These are phyloP conservation scores for Cucurbita pepo DNA, from an alignment of 306 rosid genomes.

Conservation along the genomic window DNA sequence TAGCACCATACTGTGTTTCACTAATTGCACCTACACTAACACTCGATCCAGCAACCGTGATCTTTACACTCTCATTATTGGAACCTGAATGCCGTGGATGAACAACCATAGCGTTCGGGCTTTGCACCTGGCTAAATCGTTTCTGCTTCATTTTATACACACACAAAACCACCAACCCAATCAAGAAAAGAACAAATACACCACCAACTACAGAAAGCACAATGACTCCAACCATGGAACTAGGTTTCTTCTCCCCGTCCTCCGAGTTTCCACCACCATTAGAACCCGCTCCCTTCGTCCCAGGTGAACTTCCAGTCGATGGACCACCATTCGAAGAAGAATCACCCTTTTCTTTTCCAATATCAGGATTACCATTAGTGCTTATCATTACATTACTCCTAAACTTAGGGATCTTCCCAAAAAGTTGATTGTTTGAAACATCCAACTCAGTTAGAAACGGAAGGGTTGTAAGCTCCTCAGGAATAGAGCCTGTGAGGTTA, in stretches of 20 bases:
- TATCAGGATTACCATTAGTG: constrained; percentile 39
- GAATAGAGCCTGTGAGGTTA: constrained; percentile 52
- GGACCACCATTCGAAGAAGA: constrained; percentile 7
- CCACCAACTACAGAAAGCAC: constrained; percentile 50
- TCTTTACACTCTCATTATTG: constrained; percentile 72
- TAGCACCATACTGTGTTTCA: constrained; percentile 35
- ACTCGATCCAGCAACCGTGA: constrained; percentile 81
- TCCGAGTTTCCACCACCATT: constrained; percentile 12
- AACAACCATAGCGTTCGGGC: constrained; percentile 62
- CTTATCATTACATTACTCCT: constrained; percentile 30
- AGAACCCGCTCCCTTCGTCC: constrained; percentile 9
- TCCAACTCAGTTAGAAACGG: constrained; percentile 42
- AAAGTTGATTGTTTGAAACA: constrained; percentile 46
- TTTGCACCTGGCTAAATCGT: constrained; percentile 60
- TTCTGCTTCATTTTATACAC: constrained; percentile 52
- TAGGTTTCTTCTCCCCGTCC: constrained; percentile 27
- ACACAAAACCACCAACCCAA: constrained; percentile 50
- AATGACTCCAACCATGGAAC: constrained; percentile 30
- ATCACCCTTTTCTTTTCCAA: constrained; percentile 39
- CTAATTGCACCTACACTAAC: constrained; percentile 63
- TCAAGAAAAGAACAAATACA: constrained; percentile 28
- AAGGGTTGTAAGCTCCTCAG: constrained; percentile 40
- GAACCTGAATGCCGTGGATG: constrained; percentile 85
- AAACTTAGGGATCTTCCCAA: constrained; percentile 52
- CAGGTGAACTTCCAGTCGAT: constrained; percentile 9